Evolutionary conservation across 768 basidiomycete species (phyloP), one percentile per base, ranked within the genome.

Genomic region (Ramaria sp.): DNA sequence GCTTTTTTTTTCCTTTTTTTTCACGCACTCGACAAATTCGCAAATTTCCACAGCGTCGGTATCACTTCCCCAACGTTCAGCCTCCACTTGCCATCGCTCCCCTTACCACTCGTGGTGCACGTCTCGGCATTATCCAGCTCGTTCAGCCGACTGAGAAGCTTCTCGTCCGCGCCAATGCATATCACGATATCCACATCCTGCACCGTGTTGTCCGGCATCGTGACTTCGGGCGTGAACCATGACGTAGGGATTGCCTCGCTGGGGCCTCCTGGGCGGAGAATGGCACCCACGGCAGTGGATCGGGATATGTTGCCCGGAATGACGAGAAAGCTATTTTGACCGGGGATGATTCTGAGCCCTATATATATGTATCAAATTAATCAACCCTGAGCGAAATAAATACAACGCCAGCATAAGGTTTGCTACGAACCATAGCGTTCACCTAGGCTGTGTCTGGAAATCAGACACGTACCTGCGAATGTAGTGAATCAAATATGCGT

Each of bases 221-320:
- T 67, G 57, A 62, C 58, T 60, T 75, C 68, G 20, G 71, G 69
- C 37, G 75, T 69, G 56, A 73, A 69, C 74, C 75, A 78, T 48
- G 72, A 62, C 30, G 70, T 69, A 59, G 53, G 64, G 57, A 71
- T 68, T 3, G 71, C 71, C 34, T 74, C 67, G 6, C 71, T 71
- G 5, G 74, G 76, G 1, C 75, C 77, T 4, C 81, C 83, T 0
- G 85, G 84, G 63, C 84, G 81, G 13, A 90, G 67, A 58, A 91
- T 84, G n/a, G 84, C 80, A 45, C 84, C 86, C 1, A 91, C 85
- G 0, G 88, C 88, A 0, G 84, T 86, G n/a, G 84, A 85, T 20
- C 89, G 82, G 10, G 87, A 90, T 61, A 89, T 81, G 61, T 88
- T 86, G 71, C 84, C 88, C 2, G 89, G 88, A 4, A 91, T 73